Base-by-base conservation (phyloP, 129 eudicot genomes). In the Silybum marianum region DNA sequence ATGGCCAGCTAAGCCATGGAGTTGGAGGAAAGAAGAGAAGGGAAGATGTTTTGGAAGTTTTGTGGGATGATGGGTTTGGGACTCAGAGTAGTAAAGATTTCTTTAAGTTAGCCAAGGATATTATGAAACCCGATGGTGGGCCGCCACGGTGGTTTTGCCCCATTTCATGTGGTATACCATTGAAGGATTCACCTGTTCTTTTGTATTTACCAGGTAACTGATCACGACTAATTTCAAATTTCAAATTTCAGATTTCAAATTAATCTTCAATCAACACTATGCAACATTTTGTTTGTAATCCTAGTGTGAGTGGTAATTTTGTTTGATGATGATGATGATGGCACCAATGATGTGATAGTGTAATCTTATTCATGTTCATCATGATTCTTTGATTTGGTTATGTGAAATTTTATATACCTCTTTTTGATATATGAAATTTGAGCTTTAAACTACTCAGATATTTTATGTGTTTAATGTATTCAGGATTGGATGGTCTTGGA, bases 91-190 rank as follows among this genome's bases (percentile, higher is more conserved):
- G 87, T 80, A 78, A 90, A 80, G 91, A 91, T 82, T 92, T 90
- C 76, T 88, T 76, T 84, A 91, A 90, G 62, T 80, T 79, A 48
- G 86, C 92, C 2, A 38, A 67, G 4, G 96, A 89, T 25, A 62
- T 92, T 22, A 85, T 85, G 3, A 92, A 86, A 78, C 87, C 92
- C 0, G 98, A 90, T 80, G 98, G 92, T 12, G 98, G 98, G 22
- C 97, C 98, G 3, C 88, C 93, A 3, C 86, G 97, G 76, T 94
- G 98, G 98, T 90, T 94, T 87, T 88, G 90, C 81, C 98, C 98
- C 0, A 16, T 92, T 13, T 83, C 90, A 18, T 90, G 92, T 67
- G 96, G 92, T 60, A 80, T 81, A 54, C 97, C 94, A 22, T 77
- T 91, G 69, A 75, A 86, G 51, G 88, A 85, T 85, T 90, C 96